Percentiles rank a stretch among this genome's conserved stretches.
Evolutionary conservation across 164 flowering plant genomes (phyloP).

Genomic region (Amborella trichopoda): DNA sequence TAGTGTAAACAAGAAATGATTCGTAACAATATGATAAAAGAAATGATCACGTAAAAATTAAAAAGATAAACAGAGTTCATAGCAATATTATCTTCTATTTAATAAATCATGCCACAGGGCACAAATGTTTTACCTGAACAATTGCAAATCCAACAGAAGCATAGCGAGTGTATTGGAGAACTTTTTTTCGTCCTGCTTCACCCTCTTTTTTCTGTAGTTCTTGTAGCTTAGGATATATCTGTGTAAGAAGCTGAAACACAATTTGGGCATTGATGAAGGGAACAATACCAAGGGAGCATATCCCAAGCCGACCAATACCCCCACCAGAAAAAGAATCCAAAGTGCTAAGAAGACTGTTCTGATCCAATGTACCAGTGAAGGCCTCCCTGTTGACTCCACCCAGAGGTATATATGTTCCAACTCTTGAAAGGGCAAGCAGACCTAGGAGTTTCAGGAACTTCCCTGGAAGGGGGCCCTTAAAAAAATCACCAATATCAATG

Average conservation of each 20-base stretch:
- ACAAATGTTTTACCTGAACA: slow-evolving; percentile 84
- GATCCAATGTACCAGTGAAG: slow-evolving; percentile 86
- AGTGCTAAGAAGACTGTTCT: slow-evolving; percentile 83
- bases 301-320: slow-evolving; percentile 95
- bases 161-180: slow-evolving; percentile 92
- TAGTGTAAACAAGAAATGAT: too few relatives aligned
- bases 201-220: slow-evolving; percentile 99
- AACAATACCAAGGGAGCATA: slow-evolving; percentile 98
- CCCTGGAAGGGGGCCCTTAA: slow-evolving; percentile 95
- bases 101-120: too few relatives aligned
- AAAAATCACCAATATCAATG: slow-evolving; percentile 96
- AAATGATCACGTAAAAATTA: too few relatives aligned
- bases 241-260: slow-evolving; percentile 96
- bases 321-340: slow-evolving; percentile 99
- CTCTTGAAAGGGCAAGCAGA: slow-evolving; percentile 69
- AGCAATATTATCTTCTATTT: too few relatives aligned
- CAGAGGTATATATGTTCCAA: slow-evolving; percentile 90
- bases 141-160: slow-evolving; percentile 98
- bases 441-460: slow-evolving; percentile 92
- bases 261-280: slow-evolving; percentile 96
- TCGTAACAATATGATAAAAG: too few relatives aligned
- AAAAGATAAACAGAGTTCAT: too few relatives aligned
- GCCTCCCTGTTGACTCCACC: slow-evolving; percentile 98
- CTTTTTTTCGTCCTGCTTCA: slow-evolving; percentile 97
- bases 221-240: slow-evolving; percentile 92